phyloP scores from a whole-genome alignment of 768 basidiomycete genomes.

The Leccinum disarticulatum region DNA sequence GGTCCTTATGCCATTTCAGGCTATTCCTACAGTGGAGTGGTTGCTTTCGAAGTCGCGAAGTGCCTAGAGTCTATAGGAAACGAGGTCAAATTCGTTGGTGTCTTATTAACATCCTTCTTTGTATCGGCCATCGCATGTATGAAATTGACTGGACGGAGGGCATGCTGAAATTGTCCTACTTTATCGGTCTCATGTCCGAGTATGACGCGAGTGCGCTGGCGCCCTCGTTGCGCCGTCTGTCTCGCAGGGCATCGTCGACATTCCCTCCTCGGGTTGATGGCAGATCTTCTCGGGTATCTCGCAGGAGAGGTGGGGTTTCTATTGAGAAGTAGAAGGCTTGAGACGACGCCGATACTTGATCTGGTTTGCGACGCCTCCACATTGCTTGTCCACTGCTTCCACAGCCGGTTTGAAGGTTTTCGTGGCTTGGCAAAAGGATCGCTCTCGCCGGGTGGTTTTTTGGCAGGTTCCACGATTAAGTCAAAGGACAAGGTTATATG shows the following conservation, averaged over 20 bases:
- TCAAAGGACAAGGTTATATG: neutral
- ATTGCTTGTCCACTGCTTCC: slow-evolving; percentile 22
- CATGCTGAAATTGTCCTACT: neutral
- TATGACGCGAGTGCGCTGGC: neutral
- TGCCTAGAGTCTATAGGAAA: neutral
- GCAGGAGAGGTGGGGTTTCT: slow-evolving; percentile 8
- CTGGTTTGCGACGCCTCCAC: slow-evolving; percentile 23
- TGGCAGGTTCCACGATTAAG: no score
- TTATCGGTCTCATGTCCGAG: neutral
- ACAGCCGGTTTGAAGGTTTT: slow-evolving; percentile 23
- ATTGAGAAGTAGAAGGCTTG: neutral
- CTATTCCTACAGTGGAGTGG: neutral
- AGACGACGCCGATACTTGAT: slow-evolving; percentile 3
- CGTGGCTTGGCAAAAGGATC: slow-evolving; percentile 12
- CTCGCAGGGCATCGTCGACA: neutral
- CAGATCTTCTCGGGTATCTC: slow-evolving; percentile 22
- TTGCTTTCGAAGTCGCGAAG: neutral
- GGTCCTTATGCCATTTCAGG: neutral
- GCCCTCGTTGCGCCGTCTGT: neutral
- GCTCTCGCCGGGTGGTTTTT: slow-evolving; percentile 17
- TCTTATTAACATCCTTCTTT: neutral
- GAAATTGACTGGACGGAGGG: neutral
- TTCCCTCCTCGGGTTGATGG: slow-evolving; percentile 13
- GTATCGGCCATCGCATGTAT: neutral
- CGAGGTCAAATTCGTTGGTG: neutral